A percentile compares a stretch with the other conserved stretches of the same genome.
Conservation (phyloP, 345 rosid species). For the Stellera chamaejasme region DNA sequence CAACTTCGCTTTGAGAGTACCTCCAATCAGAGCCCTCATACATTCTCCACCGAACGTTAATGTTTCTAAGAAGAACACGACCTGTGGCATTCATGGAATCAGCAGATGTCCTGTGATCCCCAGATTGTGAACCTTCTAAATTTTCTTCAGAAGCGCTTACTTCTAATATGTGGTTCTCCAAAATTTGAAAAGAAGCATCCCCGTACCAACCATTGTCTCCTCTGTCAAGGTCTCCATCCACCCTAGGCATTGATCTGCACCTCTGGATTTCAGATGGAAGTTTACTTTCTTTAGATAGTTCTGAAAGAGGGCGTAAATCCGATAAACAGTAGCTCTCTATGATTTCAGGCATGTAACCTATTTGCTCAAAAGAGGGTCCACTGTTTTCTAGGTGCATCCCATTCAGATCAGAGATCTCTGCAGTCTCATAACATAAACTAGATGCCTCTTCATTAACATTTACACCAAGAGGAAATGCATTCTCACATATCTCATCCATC, state of each 20-base stretch:
- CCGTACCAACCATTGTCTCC: slow-evolving; percentile 73
- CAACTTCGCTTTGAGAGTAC: slow-evolving; percentile 22
- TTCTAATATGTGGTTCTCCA: slow-evolving; percentile 77
- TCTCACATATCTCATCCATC: slow-evolving; percentile 24
- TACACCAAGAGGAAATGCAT: slow-evolving; percentile 31
- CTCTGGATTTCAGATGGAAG: slow-evolving; percentile 20
- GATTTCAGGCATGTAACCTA: slow-evolving; percentile 49
- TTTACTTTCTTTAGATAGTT: slow-evolving; percentile 39
- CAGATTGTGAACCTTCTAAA: slow-evolving; percentile 34
- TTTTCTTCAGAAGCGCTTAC: slow-evolving; percentile 30
- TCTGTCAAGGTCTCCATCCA: slow-evolving; percentile 38
- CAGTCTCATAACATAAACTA: slow-evolving; percentile 27
- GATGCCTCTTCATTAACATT: slow-evolving; percentile 32
- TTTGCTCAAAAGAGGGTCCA: slow-evolving; percentile 43
- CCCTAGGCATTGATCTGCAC: slow-evolving; percentile 24
- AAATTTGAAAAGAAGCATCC: slow-evolving; percentile 41
- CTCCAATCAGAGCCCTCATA: slow-evolving; percentile 81
- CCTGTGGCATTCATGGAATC: slow-evolving; percentile 42
- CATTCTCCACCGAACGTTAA: slow-evolving; percentile 74
- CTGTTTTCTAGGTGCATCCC: slow-evolving; percentile 40
- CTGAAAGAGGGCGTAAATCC: slow-evolving; percentile 48
- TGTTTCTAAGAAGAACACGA: slow-evolving; percentile 46
- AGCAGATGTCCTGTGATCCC: slow-evolving; percentile 22
- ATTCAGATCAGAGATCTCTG: slow-evolving; percentile 29
- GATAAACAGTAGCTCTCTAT: slow-evolving; percentile 77